Base-by-base conservation (phyloP, 441 rosid genomes). In the Pelargonium fulgidum region DNA sequence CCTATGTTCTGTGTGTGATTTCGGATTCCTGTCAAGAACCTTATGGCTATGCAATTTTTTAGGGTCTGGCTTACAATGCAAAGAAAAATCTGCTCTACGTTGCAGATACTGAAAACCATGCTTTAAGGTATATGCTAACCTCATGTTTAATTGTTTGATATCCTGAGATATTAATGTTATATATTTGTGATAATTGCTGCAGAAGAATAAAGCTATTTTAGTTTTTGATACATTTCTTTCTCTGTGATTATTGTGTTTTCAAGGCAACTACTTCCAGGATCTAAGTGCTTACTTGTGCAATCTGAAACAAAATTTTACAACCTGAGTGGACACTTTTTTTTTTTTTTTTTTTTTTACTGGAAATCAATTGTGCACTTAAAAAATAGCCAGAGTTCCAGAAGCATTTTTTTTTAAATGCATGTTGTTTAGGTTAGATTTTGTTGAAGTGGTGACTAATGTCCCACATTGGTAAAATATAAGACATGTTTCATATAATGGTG, bases 81-180 rank as follows among this genome's bases (percentile, higher is more conserved):
- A 91, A 89, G 87, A 93, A 84, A 76, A 88, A 88, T 84, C 48
- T 89, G 64, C 91, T 93, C 22, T 93, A 89, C 79, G 95, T 91
- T 67, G 97, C 96, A 26, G 97, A 93, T 76, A 91, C 99, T 0
- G 97, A 93, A 83, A 93, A 89, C 70, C 99, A 93, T 77, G 97
- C 97, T 81, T 79, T 93, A 83, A 89, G 99, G 97, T 88, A 76
- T 41, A 72, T 65, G 45, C 48, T 33, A 45, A 62, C 67, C 70
- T 67, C 48, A 64, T 66, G 26, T 24, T 41, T 54, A 58, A 56
- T 75, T 26, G 47, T 67, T 65, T 70, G 64, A 44, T 14, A 65
- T 24, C 68, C 66, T 59, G 50, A 48, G 62, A 36, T 61, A 36
- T 11, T 8, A 42, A 42, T 42, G 47, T 42, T 42, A 42, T 42